Conservation (phyloP, 495 filamentous ascomycete genomes). For the Hyaloscypha bicolor region DNA sequence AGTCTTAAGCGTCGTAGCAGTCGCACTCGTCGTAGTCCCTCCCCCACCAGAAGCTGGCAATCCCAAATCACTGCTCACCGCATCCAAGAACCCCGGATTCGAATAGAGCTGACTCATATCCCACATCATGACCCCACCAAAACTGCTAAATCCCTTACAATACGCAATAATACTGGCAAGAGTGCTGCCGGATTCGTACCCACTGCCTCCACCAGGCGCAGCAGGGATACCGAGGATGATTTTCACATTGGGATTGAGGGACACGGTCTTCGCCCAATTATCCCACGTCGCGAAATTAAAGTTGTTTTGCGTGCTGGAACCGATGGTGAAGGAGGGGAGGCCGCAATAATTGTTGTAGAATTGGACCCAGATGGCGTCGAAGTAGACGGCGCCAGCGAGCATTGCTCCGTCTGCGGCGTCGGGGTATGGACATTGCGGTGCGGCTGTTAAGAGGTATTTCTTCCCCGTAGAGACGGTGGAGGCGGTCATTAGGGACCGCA, state of each 20-base stretch:
- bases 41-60: neutral
- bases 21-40: neutral
- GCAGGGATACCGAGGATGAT: slow-evolving; percentile 69
- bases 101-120: slow-evolving; percentile 63
- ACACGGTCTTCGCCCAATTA: slow-evolving; percentile 64
- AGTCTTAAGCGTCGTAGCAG: neutral
- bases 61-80: slow-evolving; percentile 15
- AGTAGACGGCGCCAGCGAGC: slow-evolving; percentile 51
- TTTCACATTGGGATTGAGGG: slow-evolving; percentile 64
- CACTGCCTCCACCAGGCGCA: slow-evolving; percentile 55
- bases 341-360: slow-evolving; percentile 65
- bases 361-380: slow-evolving; percentile 71
- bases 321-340: slow-evolving; percentile 50
- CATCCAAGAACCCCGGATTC: slow-evolving; percentile 58
- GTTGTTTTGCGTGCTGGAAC: slow-evolving; percentile 49
- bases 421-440: slow-evolving; percentile 59
- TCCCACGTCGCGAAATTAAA: slow-evolving; percentile 77
- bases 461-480: slow-evolving; percentile 42
- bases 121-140: slow-evolving; percentile 76
- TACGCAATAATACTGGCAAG: slow-evolving; percentile 53
- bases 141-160: slow-evolving; percentile 56
- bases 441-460: slow-evolving; percentile 55
- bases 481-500: slow-evolving; percentile 52
- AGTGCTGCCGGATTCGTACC: slow-evolving; percentile 52
- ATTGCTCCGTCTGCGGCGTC: slow-evolving; percentile 55